Evolutionary conservation across 768 basidiomycete genomes (phyloP), one percentile per base, ranked within the genome.

Genomic region (Polyporus arcularius): DNA sequence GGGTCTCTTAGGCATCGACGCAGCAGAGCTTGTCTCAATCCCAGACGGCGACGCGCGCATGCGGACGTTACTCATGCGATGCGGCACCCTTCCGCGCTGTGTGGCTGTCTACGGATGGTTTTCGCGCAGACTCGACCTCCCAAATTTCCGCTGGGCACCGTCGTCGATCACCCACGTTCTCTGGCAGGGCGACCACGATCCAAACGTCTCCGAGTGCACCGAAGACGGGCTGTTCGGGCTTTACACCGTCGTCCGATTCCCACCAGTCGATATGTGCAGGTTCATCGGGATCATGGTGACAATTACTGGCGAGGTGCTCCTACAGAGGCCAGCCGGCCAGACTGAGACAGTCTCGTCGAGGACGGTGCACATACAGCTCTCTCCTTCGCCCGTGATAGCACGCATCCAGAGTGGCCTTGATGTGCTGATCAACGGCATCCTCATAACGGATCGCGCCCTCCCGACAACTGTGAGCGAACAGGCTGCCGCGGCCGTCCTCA

Each of bases 81-180:
- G 46, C 5, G 32, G 53, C 21, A 18, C 10, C n/a, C 6, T 61
- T 4, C 46, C 59, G 1, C 39, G 42, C 21, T 12, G n/a, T n/a
- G 18, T 61, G 1, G 16, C 47, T 6, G 10, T 61, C 28, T 38
- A 38, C 42, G 50, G 42, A 55, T 41, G 40, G 42, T 4, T 21
- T 6, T 26, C 39, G 9, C 30, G 39, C n/a, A 35, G 49, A 3
- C 56, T 57, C 28, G 28, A 28, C 4, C 26, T 53, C 11, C 57
- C 49, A 6, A 21, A 30, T 16, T 58, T 58, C 50, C 15, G 40
- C 10, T 58, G 50, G 50, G 57, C 57, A 5, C 57, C 52, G 30
- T 16, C 28, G 30, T 26, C 49, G n/a, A 30, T 58, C 42, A 45
- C 41, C 26, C 4, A 42, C 14, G 35, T 38, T 11, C n/a, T 40